Evolutionary conservation across 1,284 basidiomycete species (phyloP).

Genomic region (Ganoderma boninense): DNA sequence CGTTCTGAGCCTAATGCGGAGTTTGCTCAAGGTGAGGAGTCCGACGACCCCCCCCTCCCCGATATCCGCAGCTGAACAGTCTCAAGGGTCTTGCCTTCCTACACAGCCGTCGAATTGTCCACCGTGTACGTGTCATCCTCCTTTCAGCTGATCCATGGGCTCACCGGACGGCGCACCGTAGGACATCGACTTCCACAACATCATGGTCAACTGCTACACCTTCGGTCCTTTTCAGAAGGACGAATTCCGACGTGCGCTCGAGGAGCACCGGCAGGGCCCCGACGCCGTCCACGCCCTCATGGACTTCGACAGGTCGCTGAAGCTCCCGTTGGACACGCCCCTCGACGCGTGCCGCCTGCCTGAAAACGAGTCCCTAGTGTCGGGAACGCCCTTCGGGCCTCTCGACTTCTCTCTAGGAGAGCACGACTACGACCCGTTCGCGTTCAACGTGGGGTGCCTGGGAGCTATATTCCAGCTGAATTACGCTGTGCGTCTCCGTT

Average conservation of each 20-base stretch:
- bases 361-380: slow-evolving; percentile 5
- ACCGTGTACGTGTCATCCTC: slow-evolving; percentile 13
- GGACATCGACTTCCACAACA: slow-evolving; percentile 16
- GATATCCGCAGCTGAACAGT: neutral
- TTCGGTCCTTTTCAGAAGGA: too few species aligned
- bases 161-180: neutral
- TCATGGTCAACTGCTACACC: neutral
- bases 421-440: slow-evolving; percentile 25
- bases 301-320: slow-evolving; percentile 25
- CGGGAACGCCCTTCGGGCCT: slow-evolving; percentile 5
- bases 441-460: slow-evolving; percentile 26
- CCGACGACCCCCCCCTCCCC: too few species aligned
- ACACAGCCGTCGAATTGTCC: slow-evolving; percentile 10
- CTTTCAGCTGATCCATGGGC: neutral
- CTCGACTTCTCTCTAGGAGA: slow-evolving; percentile 16
- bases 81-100: slow-evolving; percentile 16
- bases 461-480: slow-evolving; percentile 19
- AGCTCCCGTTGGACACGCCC: slow-evolving; percentile 6
- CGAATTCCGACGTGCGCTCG: neutral
- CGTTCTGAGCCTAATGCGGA: neutral
- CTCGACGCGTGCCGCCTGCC: slow-evolving; percentile 20
- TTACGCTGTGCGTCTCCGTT: slow-evolving; percentile 16
- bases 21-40: slow-evolving; percentile 11
- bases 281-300: slow-evolving; percentile 15
- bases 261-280: slow-evolving; percentile 7